Conservation (phyloP, 2,329 filamentous ascomycete species). For the Aspergillus novofumigatus region DNA sequence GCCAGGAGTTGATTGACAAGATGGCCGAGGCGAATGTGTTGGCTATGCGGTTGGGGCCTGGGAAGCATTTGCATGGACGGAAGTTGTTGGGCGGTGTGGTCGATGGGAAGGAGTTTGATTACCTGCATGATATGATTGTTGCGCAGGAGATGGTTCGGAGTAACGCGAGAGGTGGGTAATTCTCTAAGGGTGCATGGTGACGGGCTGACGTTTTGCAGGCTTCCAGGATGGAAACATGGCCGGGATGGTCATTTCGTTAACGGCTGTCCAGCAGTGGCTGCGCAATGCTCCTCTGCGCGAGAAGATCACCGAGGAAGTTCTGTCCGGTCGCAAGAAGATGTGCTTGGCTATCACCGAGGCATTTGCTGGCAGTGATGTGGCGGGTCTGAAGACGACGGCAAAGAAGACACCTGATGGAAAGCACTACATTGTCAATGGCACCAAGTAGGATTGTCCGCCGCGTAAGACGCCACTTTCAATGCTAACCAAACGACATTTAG, state of each 20-base stretch:
- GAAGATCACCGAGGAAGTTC: conserved; percentile 65
- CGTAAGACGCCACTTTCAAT: not conserved
- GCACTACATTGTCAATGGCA: conserved; percentile 57
- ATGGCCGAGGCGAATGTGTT: conserved; percentile 72
- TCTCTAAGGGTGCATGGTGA: not conserved
- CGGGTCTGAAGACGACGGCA: conserved; percentile 73
- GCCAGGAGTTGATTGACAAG: conserved; percentile 66
- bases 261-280: conserved; percentile 75
- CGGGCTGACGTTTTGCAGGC: conserved; percentile 31
- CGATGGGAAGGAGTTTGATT: conserved; percentile 77
- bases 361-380: conserved; percentile 80
- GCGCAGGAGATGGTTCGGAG: conserved; percentile 68
- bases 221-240: conserved; percentile 87
- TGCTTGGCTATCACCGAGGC: conserved; percentile 85
- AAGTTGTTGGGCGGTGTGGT: conserved; percentile 65
- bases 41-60: conserved; percentile 79
- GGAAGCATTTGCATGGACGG: conserved; percentile 72
- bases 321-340: conserved; percentile 81
- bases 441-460: conserved; percentile 24
- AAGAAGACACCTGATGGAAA: conserved; percentile 71
- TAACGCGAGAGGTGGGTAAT: conserved; percentile 56
- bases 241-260: conserved; percentile 78
- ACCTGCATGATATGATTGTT: conserved; percentile 77
- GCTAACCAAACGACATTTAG: conserved; percentile 47
- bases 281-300: conserved; percentile 63